phyloP scores from a whole-genome alignment of 805 yeast genomes.

The Lipomyces lipofer region DNA sequence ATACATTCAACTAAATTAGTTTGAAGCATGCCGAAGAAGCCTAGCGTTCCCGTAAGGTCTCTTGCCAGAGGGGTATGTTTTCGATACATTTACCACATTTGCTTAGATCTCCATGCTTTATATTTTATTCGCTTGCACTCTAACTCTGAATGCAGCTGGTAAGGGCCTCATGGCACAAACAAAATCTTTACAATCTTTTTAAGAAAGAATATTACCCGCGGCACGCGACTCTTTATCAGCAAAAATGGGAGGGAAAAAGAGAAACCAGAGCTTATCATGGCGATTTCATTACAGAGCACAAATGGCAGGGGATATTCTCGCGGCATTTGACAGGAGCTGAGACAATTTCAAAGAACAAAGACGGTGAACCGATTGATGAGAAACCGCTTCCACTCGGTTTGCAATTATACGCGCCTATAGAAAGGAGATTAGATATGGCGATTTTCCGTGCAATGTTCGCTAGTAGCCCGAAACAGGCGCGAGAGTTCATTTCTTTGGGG shows the following conservation, averaged over 20 bases:
- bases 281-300: slow-evolving; percentile 81
- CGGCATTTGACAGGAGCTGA: slow-evolving; percentile 69
- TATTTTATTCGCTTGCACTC: too few relatives aligned
- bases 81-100: too few relatives aligned
- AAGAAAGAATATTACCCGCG: slow-evolving; percentile 57
- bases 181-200: slow-evolving; percentile 83
- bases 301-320: slow-evolving; percentile 72
- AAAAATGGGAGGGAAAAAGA: slow-evolving; percentile 86
- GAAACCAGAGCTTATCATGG: slow-evolving; percentile 96
- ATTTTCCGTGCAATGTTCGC: slow-evolving; percentile 91
- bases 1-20: too few relatives aligned
- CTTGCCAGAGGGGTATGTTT: slow-evolving; percentile 27
- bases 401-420: slow-evolving; percentile 87
- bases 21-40: slow-evolving; percentile 25
- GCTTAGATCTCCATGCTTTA: too few relatives aligned
- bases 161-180: slow-evolving; percentile 89
- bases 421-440: slow-evolving; percentile 86
- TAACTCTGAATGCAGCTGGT: slow-evolving; percentile 39
- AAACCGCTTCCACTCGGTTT: slow-evolving; percentile 70
- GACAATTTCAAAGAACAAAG: slow-evolving; percentile 9
- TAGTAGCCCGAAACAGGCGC: slow-evolving; percentile 88
- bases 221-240: slow-evolving; percentile 77
- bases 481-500: slow-evolving; percentile 80
- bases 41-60: slow-evolving; percentile 19
- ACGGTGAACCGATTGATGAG: slow-evolving; percentile 29